Conservation (phyloP, 2,329 filamentous ascomycete genomes). For the Fusarium buxicola region DNA sequence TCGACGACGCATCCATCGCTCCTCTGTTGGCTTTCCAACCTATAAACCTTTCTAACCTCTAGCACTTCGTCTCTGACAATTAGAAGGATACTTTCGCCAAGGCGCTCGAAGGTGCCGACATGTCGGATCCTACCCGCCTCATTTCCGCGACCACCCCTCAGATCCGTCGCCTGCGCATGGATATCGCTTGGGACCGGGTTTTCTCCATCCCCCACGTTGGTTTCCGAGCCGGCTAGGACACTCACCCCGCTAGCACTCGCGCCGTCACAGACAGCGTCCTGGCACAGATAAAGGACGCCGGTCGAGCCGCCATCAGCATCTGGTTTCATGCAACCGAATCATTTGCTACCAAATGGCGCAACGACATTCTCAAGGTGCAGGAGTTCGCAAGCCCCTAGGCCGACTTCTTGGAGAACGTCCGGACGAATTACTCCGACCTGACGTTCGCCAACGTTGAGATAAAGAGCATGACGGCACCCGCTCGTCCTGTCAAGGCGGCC, state of each 20-base stretch:
- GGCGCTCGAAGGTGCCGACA: neutral
- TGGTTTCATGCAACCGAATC: neutral
- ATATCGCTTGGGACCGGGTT: neutral
- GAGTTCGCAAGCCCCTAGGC: neutral
- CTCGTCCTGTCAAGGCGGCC: neutral
- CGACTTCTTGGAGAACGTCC: neutral
- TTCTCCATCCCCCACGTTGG: neutral
- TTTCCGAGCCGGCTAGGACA: neutral
- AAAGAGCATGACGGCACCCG: neutral
- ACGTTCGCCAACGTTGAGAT: neutral
- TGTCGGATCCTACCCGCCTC: neutral
- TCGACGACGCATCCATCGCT: neutral
- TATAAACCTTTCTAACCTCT: neutral
- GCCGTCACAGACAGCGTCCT: neutral
- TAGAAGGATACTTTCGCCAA: neutral
- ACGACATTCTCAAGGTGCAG: neutral
- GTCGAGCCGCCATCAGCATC: neutral
- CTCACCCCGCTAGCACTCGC: neutral
- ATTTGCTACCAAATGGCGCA: neutral
- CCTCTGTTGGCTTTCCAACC: neutral
- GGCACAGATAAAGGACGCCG: too few species aligned
- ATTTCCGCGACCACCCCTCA: neutral
- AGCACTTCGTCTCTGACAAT: neutral
- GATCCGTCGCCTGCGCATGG: neutral
- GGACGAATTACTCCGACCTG: neutral